Evolutionary conservation across 495 filamentous ascomycete species (phyloP), one percentile per base, ranked within the genome.

Genomic region (Tuber microsphaerosporum): DNA sequence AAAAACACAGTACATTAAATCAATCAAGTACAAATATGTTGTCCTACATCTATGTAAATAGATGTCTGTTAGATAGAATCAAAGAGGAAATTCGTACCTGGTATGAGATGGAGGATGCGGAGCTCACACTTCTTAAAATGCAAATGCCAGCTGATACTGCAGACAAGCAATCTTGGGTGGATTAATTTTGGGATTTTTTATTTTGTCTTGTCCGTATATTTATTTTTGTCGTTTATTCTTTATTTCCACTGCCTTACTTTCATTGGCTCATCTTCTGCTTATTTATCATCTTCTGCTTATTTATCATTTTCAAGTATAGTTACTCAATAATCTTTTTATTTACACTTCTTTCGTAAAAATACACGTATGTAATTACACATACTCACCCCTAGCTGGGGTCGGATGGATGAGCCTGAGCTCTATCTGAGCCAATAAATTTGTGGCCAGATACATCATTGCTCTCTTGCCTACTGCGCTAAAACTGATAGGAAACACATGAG

Each of bases 11-110:
- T 56, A 72, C 34, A 56, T 51, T 51, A 45, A 48, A 39, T 34
- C 71, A 45, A 39, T 45, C 45, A 51, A 31, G 42, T 48, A 51
- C n/a, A 2, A 51, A 72, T 34, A 72, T 39, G 41, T 51, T 72
- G 10, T 45, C 41, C 51, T 72, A 48, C 39, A 51, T 37, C 39
- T 44, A 72, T 72, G 51, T 56, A 56, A 72, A 72, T 72, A 72
- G 51, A 72, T 8, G 44, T 1, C 44, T 51, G 0, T 12, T 72
- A 31, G 44, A 72, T 14, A 56, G 71, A 56, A 72, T 12, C 34
- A 56, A 39, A 34, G 22, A 56, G 34, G 43, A 72, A 39, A 72
- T 51, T 51, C 6, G 34, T 26, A 56, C 51, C 17, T 56, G 51
- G 51, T 26, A 56, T 56, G 2, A 56, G n/a, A 26, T 56, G n/a